Percentiles rank a stretch among this genome's conserved stretches.
These are phyloP conservation scores for Coffea humblotiana DNA, from an alignment of 305 asterid species.

Conservation along the genomic window DNA sequence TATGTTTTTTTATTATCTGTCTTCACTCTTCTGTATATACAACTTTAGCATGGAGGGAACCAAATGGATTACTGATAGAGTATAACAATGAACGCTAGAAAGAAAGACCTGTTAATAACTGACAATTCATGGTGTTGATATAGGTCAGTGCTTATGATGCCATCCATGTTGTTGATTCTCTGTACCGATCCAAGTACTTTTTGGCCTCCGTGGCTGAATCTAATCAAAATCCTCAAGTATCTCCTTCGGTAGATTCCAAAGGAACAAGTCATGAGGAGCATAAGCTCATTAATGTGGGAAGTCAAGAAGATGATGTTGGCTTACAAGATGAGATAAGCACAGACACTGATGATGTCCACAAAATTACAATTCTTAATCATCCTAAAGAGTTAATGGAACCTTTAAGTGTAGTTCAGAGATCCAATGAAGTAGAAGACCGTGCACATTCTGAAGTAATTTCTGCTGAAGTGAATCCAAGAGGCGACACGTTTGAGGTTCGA, in stretches of 20 bases:
- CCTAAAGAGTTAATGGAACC: conserved; percentile 52
- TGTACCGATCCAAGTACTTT: conserved; percentile 81
- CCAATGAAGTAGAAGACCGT: conserved; percentile 29
- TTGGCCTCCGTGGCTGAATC: conserved; percentile 43
- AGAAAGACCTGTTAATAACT: background rate
- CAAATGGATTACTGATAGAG: background rate
- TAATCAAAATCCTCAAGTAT: conserved; percentile 28
- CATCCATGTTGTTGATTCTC: conserved; percentile 68
- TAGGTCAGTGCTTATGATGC: conserved; percentile 83
- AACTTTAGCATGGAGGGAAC: background rate
- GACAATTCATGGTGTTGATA: background rate
- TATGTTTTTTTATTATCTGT: no score
- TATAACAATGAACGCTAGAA: background rate
- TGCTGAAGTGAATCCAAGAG: conserved; percentile 27
- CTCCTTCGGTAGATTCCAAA: conserved; percentile 29
- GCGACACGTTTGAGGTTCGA: conserved; percentile 30
- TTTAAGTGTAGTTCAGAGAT: conserved; percentile 34
- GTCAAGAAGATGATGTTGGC: conserved; percentile 22
- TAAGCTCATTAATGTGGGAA: conserved; percentile 27
- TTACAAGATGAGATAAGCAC: conserved; percentile 34
- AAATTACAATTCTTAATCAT: conserved; percentile 76
- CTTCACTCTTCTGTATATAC: no score
- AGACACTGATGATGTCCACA: conserved; percentile 51
- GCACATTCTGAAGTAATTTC: conserved; percentile 38
- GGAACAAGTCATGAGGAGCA: conserved; percentile 29